These are phyloP conservation scores for Kodamaea anthophila DNA, from an alignment of 1,139 yeast species.

Conservation along the genomic window DNA sequence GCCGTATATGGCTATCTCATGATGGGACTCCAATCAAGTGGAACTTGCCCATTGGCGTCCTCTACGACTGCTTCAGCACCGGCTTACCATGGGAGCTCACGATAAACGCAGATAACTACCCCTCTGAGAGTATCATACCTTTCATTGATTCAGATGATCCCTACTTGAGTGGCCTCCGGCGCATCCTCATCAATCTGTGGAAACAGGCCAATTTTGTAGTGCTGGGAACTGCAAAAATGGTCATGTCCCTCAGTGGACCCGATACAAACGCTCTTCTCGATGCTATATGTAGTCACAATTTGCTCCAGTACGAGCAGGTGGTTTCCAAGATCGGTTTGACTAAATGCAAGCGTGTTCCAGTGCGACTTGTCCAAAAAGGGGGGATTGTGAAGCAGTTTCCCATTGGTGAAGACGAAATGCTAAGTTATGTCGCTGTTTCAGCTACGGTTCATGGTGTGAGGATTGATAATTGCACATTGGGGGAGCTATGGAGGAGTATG, in stretches of 20 bases:
- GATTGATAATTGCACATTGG: slow-evolving; percentile 15
- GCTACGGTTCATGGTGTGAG: slow-evolving; percentile 2
- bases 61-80: slow-evolving; percentile 48
- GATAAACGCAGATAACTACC: slow-evolving; percentile 30
- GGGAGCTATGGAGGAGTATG: slow-evolving; percentile 48
- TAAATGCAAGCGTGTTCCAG: slow-evolving; percentile 41
- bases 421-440: no score
- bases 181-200: slow-evolving; percentile 65
- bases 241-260: slow-evolving; percentile 65
- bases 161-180: slow-evolving; percentile 1
- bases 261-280: slow-evolving; percentile 55
- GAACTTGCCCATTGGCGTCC: slow-evolving; percentile 74
- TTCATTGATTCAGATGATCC: slow-evolving; percentile 9
- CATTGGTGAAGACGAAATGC: no score
- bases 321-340: slow-evolving; percentile 19
- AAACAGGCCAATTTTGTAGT: slow-evolving; percentile 74
- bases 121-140: slow-evolving; percentile 50
- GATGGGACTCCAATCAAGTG: slow-evolving; percentile 63
- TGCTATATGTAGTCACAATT: slow-evolving; percentile 36
- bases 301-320: slow-evolving; percentile 17
- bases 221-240: slow-evolving; percentile 65
- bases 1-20: slow-evolving; percentile 60
- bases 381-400: no score
- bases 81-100: background rate
- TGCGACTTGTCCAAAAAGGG: no score